Percentiles rank a stretch among this genome's conserved stretches.
Conservation (phyloP, 2,329 filamentous ascomycete genomes). For the Aspergillus terreus region DNA sequence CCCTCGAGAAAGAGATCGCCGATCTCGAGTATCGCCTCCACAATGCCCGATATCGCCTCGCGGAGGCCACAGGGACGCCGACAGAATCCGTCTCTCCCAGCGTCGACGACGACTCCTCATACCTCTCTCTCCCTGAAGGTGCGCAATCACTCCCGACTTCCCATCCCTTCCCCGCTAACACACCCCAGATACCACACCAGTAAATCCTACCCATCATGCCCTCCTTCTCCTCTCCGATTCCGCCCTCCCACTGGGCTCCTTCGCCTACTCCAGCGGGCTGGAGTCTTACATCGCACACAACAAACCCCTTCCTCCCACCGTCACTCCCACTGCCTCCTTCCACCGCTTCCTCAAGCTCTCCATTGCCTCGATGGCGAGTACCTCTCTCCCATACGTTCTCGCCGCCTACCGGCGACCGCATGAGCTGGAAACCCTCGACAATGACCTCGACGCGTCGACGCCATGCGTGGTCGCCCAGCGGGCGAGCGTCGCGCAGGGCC, state of each 20-base stretch:
- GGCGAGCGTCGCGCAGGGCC: constrained; percentile 58
- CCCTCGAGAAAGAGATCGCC: constrained; percentile 38
- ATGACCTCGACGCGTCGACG: constrained; percentile 61
- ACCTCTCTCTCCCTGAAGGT: constrained; percentile 10
- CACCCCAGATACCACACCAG: constrained; percentile 5
- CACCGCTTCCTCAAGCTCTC: constrained; percentile 56
- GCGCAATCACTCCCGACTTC: not conserved
- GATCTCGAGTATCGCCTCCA: constrained; percentile 48
- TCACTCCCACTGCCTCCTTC: constrained; percentile 43
- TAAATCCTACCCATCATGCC: constrained; percentile 42
- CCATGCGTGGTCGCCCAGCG: constrained; percentile 60
- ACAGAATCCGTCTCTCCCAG: constrained; percentile 1
- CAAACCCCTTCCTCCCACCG: constrained; percentile 33
- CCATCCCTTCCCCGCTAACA: not conserved
- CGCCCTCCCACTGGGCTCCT: constrained; percentile 61
- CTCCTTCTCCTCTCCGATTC: constrained; percentile 62
- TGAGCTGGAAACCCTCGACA: constrained; percentile 53
- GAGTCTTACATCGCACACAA: constrained; percentile 62
- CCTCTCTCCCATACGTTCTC: constrained; percentile 58
- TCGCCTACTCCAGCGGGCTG: constrained; percentile 62
- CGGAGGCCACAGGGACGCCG: constrained; percentile 12
- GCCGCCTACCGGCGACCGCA: constrained; percentile 50
- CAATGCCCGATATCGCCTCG: constrained; percentile 43
- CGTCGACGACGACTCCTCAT: not conserved
- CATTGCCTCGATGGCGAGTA: constrained; percentile 55